Base-by-base conservation (phyloP, 805 yeast species). In the Debaryomyces castellii region DNA sequence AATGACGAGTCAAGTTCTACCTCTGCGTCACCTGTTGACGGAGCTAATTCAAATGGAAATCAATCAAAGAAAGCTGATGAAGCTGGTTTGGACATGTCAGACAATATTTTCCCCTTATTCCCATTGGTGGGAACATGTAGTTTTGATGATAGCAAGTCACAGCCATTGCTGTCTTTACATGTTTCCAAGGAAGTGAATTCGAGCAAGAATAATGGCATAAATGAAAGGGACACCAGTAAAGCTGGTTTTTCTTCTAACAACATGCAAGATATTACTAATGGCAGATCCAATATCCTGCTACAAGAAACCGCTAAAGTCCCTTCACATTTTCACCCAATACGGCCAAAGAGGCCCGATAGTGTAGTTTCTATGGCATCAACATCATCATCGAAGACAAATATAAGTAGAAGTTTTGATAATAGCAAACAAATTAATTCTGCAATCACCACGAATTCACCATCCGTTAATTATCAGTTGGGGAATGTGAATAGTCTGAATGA, bases 71-170 rank as follows among this genome's bases (percentile, higher is more conserved):
- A 22, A 18, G 40, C 36, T 14, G 45, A 39, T 3, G 34, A 39
- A 20, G 20, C 12, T 11, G 35, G 27, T 4, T 9, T 32, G 16
- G 43, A 39, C 5, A 42, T 58, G 39, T 61, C 63, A 44, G 70
- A 66, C 18, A 37, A 59, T 40, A 66, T 67, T 66, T 71, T 69
- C 46, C 77, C 77, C 3, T 60, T 72, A 18, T 71, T 71, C 40
- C 76, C 77, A 3, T 56, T 72, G 45, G 69, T 72, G 14, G 77
- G 76, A 6, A 54, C 58, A 35, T 52, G 56, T 37, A 64, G 70
- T 28, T 71, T 72, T 46, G 73, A 71, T 25, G 58, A 63, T 32
- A 64, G 60, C 48, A 61, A 61, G 39, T 57, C 66, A 32, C 59
- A 63, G 40, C 75, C 75, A 5, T 55, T 70, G 39, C 66, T 63